Percentiles rank a stretch among this genome's conserved stretches.
Evolutionary conservation across 2,329 filamentous ascomycete species (phyloP).

Genomic region (Dothistroma septosporum): DNA sequence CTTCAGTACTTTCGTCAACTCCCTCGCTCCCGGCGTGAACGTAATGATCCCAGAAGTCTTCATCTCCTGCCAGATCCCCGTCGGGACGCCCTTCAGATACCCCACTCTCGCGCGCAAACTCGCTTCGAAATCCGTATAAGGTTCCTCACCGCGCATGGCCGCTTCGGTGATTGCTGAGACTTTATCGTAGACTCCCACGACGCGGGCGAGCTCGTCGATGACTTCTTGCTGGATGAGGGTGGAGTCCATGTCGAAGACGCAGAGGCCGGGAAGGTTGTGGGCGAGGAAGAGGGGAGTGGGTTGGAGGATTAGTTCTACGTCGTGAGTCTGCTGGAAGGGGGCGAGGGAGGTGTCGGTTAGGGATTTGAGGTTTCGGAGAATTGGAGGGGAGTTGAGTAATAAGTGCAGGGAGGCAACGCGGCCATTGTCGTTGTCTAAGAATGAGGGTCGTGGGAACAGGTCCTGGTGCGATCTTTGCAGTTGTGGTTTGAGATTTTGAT

Average conservation of each 20-base stretch:
- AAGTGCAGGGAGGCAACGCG: slow-evolving; percentile 9
- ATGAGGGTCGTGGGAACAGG: not conserved
- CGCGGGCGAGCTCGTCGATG: slow-evolving; percentile 88
- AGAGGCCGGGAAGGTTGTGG: slow-evolving; percentile 54
- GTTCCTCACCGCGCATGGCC: slow-evolving; percentile 83
- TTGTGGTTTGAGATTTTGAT: not conserved
- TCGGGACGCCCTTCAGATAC: slow-evolving; percentile 75
- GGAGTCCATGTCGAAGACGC: slow-evolving; percentile 98
- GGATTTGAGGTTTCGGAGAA: slow-evolving; percentile 15
- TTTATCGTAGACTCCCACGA: slow-evolving; percentile 62
- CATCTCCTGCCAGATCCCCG: slow-evolving; percentile 66
- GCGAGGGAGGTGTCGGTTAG: slow-evolving; percentile 11
- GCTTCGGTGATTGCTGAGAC: slow-evolving; percentile 86
- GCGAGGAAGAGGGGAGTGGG: slow-evolving; percentile 19
- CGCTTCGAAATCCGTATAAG: slow-evolving; percentile 72
- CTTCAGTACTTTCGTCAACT: slow-evolving; percentile 70
- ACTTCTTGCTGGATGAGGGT: slow-evolving; percentile 97
- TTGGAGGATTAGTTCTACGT: slow-evolving; percentile 25
- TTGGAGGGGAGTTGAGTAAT: not conserved
- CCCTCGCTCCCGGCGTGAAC: slow-evolving; percentile 74
- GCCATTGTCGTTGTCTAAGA: not conserved
- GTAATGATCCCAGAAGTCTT: slow-evolving; percentile 61
- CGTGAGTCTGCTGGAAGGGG: slow-evolving; percentile 6
- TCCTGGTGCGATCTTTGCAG: not conserved
- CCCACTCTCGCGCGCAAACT: slow-evolving; percentile 77